A percentile compares a stretch with the other conserved stretches of the same genome.
These are phyloP conservation scores for Gynostemma pentaphyllum DNA, from an alignment of 306 rosid species.

Conservation along the genomic window DNA sequence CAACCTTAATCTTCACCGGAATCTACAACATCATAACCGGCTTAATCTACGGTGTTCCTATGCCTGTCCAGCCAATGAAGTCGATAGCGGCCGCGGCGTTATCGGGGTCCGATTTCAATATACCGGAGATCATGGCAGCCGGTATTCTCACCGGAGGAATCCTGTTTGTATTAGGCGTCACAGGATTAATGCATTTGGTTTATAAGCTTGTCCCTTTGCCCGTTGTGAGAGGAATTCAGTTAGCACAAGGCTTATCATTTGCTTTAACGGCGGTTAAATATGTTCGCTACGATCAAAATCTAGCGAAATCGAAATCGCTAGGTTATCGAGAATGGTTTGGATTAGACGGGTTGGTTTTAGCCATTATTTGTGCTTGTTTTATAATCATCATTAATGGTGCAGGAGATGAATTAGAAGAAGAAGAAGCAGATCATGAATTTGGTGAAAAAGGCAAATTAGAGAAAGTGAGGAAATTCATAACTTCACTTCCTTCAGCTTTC, in stretches of 20 bases:
- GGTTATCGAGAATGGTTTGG: constrained; percentile 45
- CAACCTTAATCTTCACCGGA: constrained; percentile 69
- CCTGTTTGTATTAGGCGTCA: constrained; percentile 36
- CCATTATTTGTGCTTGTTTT: constrained; percentile 40
- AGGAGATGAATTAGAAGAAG: constrained; percentile 21
- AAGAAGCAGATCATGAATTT: background rate
- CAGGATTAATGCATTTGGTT: constrained; percentile 50
- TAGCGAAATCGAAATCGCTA: constrained; percentile 34
- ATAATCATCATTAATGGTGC: constrained; percentile 52
- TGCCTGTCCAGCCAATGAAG: constrained; percentile 92
- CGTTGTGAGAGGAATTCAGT: constrained; percentile 68
- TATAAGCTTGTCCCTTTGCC: constrained; percentile 41
- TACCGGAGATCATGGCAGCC: constrained; percentile 71
- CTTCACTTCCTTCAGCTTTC: constrained; percentile 60
- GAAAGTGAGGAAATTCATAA: constrained; percentile 21
- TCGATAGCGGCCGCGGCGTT: constrained; percentile 58
- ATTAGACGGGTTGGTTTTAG: constrained; percentile 56
- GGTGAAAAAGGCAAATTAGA: background rate
- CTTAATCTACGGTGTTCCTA: constrained; percentile 63
- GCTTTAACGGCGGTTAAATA: constrained; percentile 54
- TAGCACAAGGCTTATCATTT: constrained; percentile 69
- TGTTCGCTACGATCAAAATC: constrained; percentile 34
- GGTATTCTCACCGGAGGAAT: constrained; percentile 51
- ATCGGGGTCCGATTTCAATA: constrained; percentile 31
- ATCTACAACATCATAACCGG: constrained; percentile 57